Evolutionary conservation across 1,139 yeast species (phyloP).

Genomic region (Scheffersomyces segobiensis): DNA sequence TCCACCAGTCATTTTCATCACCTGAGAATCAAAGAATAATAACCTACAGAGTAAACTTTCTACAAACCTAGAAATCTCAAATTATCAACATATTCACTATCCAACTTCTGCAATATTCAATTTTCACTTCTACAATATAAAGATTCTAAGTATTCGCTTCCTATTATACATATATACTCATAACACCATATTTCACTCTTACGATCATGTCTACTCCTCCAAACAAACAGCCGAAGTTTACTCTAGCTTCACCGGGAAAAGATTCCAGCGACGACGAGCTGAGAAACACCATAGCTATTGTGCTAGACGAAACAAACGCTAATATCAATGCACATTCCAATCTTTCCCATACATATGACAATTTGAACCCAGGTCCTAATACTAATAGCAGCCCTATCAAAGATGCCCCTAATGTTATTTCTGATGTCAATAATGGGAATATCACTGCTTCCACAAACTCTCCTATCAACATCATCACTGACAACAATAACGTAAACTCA

Average conservation of each 20-base stretch:
- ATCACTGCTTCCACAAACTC: not conserved
- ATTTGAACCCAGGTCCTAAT: not conserved
- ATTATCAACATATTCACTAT: not conserved
- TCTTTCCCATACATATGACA: not conserved
- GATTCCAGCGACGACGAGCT: constrained; percentile 4
- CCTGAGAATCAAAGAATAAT: too few species aligned
- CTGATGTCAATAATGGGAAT: not conserved
- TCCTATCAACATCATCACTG: not conserved
- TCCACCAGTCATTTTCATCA: not conserved
- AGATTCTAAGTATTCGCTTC: not conserved
- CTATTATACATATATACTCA: not conserved
- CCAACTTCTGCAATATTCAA: not conserved
- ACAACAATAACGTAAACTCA: not conserved
- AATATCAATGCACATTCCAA: constrained; percentile 2
- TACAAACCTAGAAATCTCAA: not conserved
- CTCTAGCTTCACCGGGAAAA: constrained; percentile 9
- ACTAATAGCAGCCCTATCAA: not conserved
- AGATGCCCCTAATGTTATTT: not conserved
- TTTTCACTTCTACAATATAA: not conserved
- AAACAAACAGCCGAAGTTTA: constrained; percentile 8
- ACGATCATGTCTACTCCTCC: constrained; percentile 1
- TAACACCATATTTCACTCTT: not conserved
- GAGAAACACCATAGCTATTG: not conserved
- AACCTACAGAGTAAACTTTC: too few species aligned
- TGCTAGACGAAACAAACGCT: not conserved